Evolutionary conservation across 1,139 yeast species (phyloP).

Genomic region (Magnusiomyces tetraspermus): DNA sequence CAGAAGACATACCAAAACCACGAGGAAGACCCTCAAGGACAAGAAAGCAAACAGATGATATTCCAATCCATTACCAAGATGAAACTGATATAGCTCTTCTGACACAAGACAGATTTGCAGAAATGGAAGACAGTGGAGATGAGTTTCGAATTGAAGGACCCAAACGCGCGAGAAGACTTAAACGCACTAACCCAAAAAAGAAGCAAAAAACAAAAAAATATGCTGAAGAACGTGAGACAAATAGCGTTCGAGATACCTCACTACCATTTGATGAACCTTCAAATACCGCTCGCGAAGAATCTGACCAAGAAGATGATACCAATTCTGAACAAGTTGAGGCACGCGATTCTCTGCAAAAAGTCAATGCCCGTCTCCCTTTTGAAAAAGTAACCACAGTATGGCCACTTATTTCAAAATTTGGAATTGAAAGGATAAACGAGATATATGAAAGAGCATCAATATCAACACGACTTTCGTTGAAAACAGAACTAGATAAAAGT

Average conservation of each 20-base stretch:
- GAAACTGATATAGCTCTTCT: no score
- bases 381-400: neutral
- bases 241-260: no score
- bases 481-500: conserved; percentile 4
- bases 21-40: no score
- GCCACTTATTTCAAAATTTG: neutral
- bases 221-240: no score
- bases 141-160: neutral
- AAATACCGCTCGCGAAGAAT: neutral
- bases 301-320: neutral
- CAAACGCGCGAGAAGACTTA: neutral
- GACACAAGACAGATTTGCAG: conserved; percentile 16
- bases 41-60: no score
- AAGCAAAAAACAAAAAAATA: no score
- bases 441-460: neutral
- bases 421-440: neutral
- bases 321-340: neutral
- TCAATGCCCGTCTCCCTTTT: neutral
- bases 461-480: conserved; percentile 1
- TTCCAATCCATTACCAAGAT: no score
- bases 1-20: no score
- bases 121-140: conserved; percentile 2
- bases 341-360: neutral
- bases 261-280: neutral
- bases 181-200: neutral